Evolutionary conservation across 2,329 filamentous ascomycete genomes (phyloP).

Genomic region (Claviceps sp.): DNA sequence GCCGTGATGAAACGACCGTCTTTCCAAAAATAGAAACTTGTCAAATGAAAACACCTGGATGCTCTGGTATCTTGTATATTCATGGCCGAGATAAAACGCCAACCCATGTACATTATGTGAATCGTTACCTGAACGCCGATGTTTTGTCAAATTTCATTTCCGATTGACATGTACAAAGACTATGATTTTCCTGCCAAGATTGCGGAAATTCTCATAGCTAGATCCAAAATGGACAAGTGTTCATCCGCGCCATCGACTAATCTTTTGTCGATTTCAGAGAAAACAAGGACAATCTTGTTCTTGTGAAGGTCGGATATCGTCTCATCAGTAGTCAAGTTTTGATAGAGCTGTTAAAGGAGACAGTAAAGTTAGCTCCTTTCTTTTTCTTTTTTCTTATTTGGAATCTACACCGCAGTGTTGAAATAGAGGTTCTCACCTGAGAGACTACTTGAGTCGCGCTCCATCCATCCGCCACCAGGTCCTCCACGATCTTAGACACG

Average conservation of each 20-base stretch:
- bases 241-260: conserved; percentile 92
- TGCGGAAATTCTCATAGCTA: conserved; percentile 67
- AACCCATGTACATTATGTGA: neutral
- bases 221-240: conserved; percentile 78
- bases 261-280: conserved; percentile 90
- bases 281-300: conserved; percentile 76
- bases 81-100: neutral
- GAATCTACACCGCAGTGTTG: neutral
- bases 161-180: neutral
- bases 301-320: conserved; percentile 74
- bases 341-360: conserved; percentile 50
- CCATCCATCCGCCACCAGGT: conserved; percentile 94
- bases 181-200: conserved; percentile 42
- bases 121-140: conserved; percentile 1
- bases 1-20: conserved; percentile 2
- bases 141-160: neutral
- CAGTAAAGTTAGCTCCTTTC: conserved; percentile 5
- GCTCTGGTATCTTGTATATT: neutral
- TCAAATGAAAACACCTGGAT: neutral
- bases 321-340: conserved; percentile 72
- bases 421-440: conserved; percentile 41
- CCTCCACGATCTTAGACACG: conserved; percentile 68
- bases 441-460: conserved; percentile 78
- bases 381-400: neutral
- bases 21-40: neutral